phyloP scores from a whole-genome alignment of 2,329 filamentous ascomycete genomes.

The Microsporum ferrugineum region DNA sequence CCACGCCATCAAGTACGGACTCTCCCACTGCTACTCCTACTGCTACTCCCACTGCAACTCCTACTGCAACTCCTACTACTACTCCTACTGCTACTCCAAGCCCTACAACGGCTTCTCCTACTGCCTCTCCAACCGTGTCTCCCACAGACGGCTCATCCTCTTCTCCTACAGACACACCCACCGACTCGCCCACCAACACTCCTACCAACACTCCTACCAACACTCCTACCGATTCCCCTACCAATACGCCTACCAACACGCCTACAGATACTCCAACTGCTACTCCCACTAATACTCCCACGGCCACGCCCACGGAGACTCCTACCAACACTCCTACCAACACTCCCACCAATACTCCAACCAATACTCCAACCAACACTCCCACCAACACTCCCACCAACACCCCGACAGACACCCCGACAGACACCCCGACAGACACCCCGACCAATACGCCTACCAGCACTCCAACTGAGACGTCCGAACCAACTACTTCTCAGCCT shows the following conservation, averaged over 20 bases:
- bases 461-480: conserved; percentile 8
- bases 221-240: neutral
- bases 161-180: neutral
- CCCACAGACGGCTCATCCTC: neutral
- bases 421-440: neutral
- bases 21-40: conserved; percentile 1
- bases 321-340: neutral
- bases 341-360: neutral
- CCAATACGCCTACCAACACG: neutral
- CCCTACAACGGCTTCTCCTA: neutral
- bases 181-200: neutral
- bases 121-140: neutral
- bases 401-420: neutral
- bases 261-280: neutral
- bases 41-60: neutral
- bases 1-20: conserved; percentile 3
- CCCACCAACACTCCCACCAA: neutral
- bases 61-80: neutral
- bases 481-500: neutral
- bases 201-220: neutral
- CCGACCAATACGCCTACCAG: conserved; percentile 5
- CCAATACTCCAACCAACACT: neutral
- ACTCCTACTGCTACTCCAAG: conserved; percentile 6
- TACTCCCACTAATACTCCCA: neutral
- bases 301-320: neutral